phyloP scores from a whole-genome alignment of 805 yeast species.

The Metschnikowia peoriensis region DNA sequence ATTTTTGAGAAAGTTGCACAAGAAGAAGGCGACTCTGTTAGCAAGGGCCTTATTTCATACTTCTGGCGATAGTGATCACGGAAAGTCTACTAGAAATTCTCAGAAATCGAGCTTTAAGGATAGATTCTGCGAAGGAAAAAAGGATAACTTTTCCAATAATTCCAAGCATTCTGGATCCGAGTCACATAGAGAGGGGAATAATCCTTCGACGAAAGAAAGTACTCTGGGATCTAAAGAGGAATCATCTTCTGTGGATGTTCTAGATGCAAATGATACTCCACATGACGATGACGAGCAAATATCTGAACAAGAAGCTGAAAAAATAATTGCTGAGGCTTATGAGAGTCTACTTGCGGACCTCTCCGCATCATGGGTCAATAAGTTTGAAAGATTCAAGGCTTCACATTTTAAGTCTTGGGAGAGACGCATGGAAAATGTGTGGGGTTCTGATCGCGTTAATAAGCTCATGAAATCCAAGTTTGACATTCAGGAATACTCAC shows the following conservation, averaged over 20 bases:
- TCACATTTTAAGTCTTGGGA: slow-evolving; percentile 27
- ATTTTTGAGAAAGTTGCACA: background rate
- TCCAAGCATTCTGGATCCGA: background rate
- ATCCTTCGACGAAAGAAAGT: background rate
- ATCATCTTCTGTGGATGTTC: background rate
- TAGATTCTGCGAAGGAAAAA: slow-evolving; percentile 1
- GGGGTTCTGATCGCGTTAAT: slow-evolving; percentile 36
- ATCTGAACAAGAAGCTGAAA: slow-evolving; percentile 27
- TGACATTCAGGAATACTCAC: slow-evolving; percentile 32
- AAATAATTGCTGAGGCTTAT: slow-evolving; percentile 26
- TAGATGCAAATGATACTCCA: background rate
- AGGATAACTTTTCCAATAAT: background rate
- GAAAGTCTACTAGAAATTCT: background rate
- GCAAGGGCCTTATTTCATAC: slow-evolving; percentile 9
- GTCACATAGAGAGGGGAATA: background rate
- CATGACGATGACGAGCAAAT: background rate
- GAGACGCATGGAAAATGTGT: slow-evolving; percentile 23
- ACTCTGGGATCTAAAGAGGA: background rate
- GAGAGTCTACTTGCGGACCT: slow-evolving; percentile 26
- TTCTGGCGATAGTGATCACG: background rate
- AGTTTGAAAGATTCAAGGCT: slow-evolving; percentile 26
- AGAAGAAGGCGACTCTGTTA: slow-evolving; percentile 3
- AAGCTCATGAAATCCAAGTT: slow-evolving; percentile 31
- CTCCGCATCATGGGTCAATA: slow-evolving; percentile 35
- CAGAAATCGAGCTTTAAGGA: background rate